A percentile compares a stretch with the other conserved stretches of the same genome.
Conservation (phyloP, 345 rosid genomes). For the Ceriops zippeliana region DNA sequence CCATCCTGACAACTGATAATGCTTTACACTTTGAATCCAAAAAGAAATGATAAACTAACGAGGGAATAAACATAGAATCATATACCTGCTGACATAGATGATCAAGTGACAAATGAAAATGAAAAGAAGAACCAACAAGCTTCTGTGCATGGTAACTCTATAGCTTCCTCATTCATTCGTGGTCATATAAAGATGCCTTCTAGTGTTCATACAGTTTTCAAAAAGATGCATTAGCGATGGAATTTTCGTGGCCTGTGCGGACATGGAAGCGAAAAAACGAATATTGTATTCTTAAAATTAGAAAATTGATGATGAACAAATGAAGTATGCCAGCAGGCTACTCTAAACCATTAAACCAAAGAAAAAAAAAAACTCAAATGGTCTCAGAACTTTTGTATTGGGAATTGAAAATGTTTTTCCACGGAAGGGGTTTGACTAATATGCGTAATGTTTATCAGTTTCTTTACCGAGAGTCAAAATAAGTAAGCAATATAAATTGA, state of each 20-base stretch:
- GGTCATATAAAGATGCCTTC: too few species aligned
- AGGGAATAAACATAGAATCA: not conserved
- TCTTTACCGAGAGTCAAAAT: slow-evolving; percentile 4
- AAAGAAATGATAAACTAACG: not conserved
- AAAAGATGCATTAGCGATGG: too few species aligned
- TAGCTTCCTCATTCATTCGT: not conserved
- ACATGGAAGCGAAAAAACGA: too few species aligned
- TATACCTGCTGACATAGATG: slow-evolving; percentile 1
- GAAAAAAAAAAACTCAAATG: too few species aligned
- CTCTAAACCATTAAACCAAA: too few species aligned
- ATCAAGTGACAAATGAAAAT: not conserved
- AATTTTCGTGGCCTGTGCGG: too few species aligned
- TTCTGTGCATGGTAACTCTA: not conserved
- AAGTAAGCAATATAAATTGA: not conserved
- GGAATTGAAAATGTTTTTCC: too few species aligned
- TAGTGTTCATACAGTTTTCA: too few species aligned
- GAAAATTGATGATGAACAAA: too few species aligned
- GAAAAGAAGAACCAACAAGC: not conserved
- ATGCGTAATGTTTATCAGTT: not conserved
- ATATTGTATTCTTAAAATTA: too few species aligned
- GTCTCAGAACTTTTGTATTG: too few species aligned
- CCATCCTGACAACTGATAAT: not conserved
- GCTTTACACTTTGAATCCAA: slow-evolving; percentile 5
- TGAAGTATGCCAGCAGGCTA: too few species aligned
- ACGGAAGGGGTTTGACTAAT: not conserved